Evolutionary conservation across 805 yeast genomes (phyloP), one percentile per base, ranked within the genome.

Genomic region (Suhomyces kilbournensis): DNA sequence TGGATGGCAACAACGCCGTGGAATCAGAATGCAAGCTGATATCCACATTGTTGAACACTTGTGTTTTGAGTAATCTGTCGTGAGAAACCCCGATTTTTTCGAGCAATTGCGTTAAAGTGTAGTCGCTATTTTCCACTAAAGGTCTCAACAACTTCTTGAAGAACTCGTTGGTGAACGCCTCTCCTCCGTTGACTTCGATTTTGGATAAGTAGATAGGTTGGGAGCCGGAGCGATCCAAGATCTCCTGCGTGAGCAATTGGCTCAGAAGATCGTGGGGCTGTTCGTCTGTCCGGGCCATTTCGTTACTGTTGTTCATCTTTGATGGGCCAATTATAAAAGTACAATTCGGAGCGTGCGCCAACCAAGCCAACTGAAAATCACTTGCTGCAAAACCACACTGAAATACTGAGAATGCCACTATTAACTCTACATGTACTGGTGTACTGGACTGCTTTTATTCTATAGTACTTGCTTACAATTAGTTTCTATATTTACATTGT

Each of bases 71-170:
- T 44, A 81, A 61, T 40, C 70, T 74, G 44, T 65, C 60, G 53
- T 69, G 66, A 14, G 77, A 63, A 4, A 54, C 49, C 7, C 65
- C 63, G 44, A 79, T 58, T 12, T 64, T 60, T 10, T 65, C 61
- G 7, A 77, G 61, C 49, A 81, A 67, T 49, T 72, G 72, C 20
- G 67, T 71, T 52, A 81, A 63, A 2, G 83, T 76, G 52, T 70
- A 73, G 56, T 74, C 78, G 51, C 72, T 64, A 3, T 62, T 66
- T n/a, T 68, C 67, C 12, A 74, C 61, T 40, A 79, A 68, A 7
- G 82, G 81, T 10, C 67, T 61, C 44, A 81, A 72, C 30, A 81
- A 67, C 53, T 76, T 76, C 49, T 69, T 59, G 66, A 79, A 79
- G 59, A 79, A 77, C 15, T 71, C 72, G 43, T 70, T 69, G 28